These are phyloP conservation scores for Leishmania mexicana DNA, from an alignment of 208 protist species.

Conservation along the genomic window DNA sequence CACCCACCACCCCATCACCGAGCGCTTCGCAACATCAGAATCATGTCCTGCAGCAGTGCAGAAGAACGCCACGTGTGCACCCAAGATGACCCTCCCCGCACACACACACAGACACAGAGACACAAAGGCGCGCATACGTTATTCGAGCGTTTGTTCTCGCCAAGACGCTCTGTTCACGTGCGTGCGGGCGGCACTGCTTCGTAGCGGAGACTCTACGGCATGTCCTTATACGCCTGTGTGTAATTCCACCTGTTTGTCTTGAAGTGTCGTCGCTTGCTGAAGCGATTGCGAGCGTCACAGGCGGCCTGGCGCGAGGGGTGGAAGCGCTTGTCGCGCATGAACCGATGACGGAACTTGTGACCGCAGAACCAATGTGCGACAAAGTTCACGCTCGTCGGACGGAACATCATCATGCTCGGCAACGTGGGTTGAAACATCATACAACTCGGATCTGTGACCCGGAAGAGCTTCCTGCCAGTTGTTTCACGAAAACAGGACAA, in stretches of 20 bases:
- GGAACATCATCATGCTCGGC: constrained; percentile 43
- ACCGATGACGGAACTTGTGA: constrained; percentile 84
- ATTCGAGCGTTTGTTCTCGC: neutral
- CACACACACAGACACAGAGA: neutral
- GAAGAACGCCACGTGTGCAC: neutral
- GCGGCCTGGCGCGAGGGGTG: constrained; percentile 80
- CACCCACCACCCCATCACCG: neutral
- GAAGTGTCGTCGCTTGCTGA: constrained; percentile 81
- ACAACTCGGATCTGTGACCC: constrained; percentile 14
- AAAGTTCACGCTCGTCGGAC: constrained; percentile 47
- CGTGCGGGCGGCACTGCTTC: neutral
- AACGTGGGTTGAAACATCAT: constrained; percentile 39
- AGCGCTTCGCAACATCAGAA: neutral
- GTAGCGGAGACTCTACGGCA: constrained; percentile 52
- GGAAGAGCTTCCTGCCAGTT: constrained; percentile 21
- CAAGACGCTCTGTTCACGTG: neutral
- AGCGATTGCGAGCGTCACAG: constrained; percentile 78
- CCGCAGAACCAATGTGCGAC: constrained; percentile 91
- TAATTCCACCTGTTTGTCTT: constrained; percentile 94
- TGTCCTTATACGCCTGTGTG: constrained; percentile 90
- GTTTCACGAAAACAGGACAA: neutral
- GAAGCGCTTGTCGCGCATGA: constrained; percentile 91
- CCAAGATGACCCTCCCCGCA: neutral
- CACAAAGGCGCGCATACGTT: neutral
- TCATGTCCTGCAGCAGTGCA: neutral